Percentiles rank a stretch among this genome's conserved stretches.
phyloP scores from a whole-genome alignment of 306 rosid species.

The cucumber (Cucumis sativus) region DNA sequence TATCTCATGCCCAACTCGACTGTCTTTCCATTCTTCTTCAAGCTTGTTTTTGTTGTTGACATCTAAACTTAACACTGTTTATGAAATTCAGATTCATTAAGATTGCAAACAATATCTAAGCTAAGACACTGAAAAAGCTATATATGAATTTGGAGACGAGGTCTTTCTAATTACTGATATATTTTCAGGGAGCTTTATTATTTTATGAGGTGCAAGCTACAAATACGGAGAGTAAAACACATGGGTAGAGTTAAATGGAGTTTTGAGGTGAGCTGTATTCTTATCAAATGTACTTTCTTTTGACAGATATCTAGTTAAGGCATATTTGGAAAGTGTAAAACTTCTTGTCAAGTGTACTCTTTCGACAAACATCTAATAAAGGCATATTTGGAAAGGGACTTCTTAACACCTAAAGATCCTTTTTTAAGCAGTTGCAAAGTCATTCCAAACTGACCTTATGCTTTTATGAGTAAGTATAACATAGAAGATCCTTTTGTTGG shows the following conservation, averaged over 20 bases:
- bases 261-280: background rate
- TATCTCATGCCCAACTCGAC: background rate
- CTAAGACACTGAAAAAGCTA: background rate
- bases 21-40: background rate
- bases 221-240: background rate
- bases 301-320: background rate
- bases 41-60: background rate
- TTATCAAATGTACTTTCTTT: background rate
- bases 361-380: background rate
- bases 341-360: background rate
- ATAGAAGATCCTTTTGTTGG: too few relatives aligned
- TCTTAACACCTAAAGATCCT: too few relatives aligned
- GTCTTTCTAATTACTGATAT: background rate
- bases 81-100: background rate
- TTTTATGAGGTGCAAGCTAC: background rate
- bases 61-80: background rate
- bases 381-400: background rate
- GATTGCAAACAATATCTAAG: background rate
- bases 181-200: background rate
- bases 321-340: too few relatives aligned
- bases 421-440: too few relatives aligned
- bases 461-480: too few relatives aligned
- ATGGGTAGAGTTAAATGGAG: background rate
- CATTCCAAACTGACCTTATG: too few relatives aligned
- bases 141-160: background rate